phyloP scores from a whole-genome alignment of 2,329 filamentous ascomycete species.

The Albifimbria verrucaria region DNA sequence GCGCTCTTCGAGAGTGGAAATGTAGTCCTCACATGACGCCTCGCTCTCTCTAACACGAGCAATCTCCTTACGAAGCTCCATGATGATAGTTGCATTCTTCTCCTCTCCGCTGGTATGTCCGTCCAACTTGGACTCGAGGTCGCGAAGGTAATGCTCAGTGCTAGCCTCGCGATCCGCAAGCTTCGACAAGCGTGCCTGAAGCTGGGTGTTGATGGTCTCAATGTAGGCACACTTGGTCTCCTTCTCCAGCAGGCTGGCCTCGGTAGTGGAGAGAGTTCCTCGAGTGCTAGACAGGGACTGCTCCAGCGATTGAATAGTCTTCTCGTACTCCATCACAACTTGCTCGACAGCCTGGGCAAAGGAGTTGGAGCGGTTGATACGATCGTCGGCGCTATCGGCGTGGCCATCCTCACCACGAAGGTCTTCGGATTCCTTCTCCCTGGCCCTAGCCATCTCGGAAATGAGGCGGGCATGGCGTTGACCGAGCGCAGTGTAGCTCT shows the following conservation, averaged over 20 bases:
- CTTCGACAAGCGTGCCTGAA: conserved; percentile 89
- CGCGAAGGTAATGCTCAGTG: conserved; percentile 89
- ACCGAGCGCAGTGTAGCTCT: conserved; percentile 89
- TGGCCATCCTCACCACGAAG: conserved; percentile 57
- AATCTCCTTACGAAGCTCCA: conserved; percentile 89
- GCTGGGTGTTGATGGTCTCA: conserved; percentile 86
- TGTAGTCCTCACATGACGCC: conserved; percentile 89
- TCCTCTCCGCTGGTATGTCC: conserved; percentile 90
- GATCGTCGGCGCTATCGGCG: conserved; percentile 78
- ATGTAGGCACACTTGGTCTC: conserved; percentile 92
- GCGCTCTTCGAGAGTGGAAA: conserved; percentile 91
- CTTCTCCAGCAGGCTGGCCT: conserved; percentile 84
- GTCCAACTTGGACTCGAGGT: conserved; percentile 86
- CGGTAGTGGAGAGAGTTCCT: conserved; percentile 75
- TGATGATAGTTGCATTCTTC: conserved; percentile 80
- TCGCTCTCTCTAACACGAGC: conserved; percentile 86
- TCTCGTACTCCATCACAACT: conserved; percentile 95
- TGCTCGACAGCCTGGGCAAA: conserved; percentile 96
- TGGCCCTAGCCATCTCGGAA: conserved; percentile 83
- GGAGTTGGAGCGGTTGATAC: conserved; percentile 89
- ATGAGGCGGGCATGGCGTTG: conserved; percentile 95
- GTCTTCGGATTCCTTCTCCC: conserved; percentile 63
- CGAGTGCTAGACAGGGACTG: conserved; percentile 87
- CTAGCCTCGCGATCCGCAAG: conserved; percentile 85
- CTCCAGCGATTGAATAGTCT: conserved; percentile 93